Percentiles rank a stretch among this genome's conserved stretches.
phyloP scores from a whole-genome alignment of 805 yeast genomes.

The Saccharomycopsis microspora region DNA sequence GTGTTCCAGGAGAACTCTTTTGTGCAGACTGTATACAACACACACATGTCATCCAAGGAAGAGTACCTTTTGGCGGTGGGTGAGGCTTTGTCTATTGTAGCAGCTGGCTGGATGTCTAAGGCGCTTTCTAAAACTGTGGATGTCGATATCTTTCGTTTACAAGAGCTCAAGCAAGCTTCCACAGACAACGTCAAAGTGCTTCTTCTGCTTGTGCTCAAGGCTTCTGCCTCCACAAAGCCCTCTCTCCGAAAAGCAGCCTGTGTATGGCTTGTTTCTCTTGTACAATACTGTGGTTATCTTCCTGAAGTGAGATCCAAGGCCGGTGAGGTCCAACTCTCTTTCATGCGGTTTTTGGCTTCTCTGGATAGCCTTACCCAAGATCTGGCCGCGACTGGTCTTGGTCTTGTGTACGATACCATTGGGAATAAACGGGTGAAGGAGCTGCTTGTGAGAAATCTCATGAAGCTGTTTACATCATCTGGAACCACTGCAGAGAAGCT shows the following conservation, averaged over 20 bases:
- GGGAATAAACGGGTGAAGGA: constrained; percentile 63
- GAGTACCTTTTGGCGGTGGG: constrained; percentile 73
- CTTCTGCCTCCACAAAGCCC: constrained; percentile 61
- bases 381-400: constrained; percentile 80
- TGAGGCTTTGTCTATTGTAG: constrained; percentile 65
- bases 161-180: constrained; percentile 7
- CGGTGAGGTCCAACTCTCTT: constrained; percentile 56
- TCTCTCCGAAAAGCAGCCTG: constrained; percentile 64
- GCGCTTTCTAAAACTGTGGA: constrained; percentile 39
- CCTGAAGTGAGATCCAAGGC: constrained; percentile 30
- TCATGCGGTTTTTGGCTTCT: constrained; percentile 70
- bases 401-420: constrained; percentile 59
- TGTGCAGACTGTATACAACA: constrained; percentile 34
- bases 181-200: constrained; percentile 19
- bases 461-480: constrained; percentile 70
- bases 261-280: constrained; percentile 74
- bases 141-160: constrained; percentile 26
- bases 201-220: constrained; percentile 36
- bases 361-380: constrained; percentile 86
- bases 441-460: constrained; percentile 56
- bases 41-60: constrained; percentile 57
- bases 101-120: constrained; percentile 67
- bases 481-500: constrained; percentile 30
- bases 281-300: constrained; percentile 56
- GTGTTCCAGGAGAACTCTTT: constrained; percentile 23